Base-by-base conservation (phyloP, 1,139 yeast genomes). In the Debaryomyces robertsiae region DNA sequence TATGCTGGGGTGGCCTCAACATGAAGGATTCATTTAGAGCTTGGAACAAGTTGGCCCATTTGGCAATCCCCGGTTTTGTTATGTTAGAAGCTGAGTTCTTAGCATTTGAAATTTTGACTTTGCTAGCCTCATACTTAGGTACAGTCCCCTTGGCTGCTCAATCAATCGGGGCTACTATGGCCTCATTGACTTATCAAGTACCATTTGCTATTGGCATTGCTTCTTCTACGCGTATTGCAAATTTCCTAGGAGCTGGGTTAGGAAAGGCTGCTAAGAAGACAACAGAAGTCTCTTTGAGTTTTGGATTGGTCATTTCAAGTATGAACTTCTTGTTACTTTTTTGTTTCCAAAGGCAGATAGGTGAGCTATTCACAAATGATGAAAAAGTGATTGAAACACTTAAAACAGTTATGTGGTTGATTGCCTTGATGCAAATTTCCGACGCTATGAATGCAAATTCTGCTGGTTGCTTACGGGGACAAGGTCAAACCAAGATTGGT, bases 181-280 rank as follows among this genome's bases (percentile, higher is more conserved):
- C 81, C 1, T 67, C 80, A 3, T 59, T 60, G 45, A 77, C 76
- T 6, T 73, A 73, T 47, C 78, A 73, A 48, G 70, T 79, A 19
- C 83, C 84, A 24, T 79, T 78, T 55, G 83, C 82, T 6, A 75
- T 79, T 39, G 80, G 82, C 3, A 79, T 79, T 52, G 83, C 83
- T 2, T 70, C 80, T 3, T 75, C 81, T 2, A 77, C 84, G 2
- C 66, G 84, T 52, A 75, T 79, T 45, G 83, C 83, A 22, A 78
- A 78, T 51, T 78, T 71, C 46, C 64, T 79, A 45, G 84, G 84
- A 16, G 82, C 83, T 9, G 78, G 75, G 5, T 57, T 77, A 39
- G 73, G 70, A 4, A 50, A 56, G 2, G 66, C 79, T 10, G 82
- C 83, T 6, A 61, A 61, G 41, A 65, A 56, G 3, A 60, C 81